Base-by-base conservation (phyloP, 257 asterid species). In the Leptodermis oblonga region DNA sequence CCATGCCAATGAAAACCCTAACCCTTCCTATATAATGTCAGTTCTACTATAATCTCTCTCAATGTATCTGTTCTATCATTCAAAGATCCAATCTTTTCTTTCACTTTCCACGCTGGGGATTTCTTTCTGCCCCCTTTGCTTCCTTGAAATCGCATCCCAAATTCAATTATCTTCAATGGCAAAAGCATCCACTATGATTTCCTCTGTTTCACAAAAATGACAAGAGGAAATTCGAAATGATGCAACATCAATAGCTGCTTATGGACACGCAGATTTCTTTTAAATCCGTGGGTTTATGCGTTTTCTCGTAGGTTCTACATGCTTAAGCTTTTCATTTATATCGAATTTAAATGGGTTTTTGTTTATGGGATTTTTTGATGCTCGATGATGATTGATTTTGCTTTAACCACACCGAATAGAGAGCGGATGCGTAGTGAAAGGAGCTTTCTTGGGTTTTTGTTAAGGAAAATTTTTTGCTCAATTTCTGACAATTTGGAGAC, bases 321-420 rank as follows among this genome's bases (percentile, higher is more conserved):
- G 43, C 1, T 23, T 33, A 2, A 0, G 20, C 0, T 8, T 7
- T 18, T 1, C 23, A 6, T 8, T 39, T 49, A 18, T 3, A 3
- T 4, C 12, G 20, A 34, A 8, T 65, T 17, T 37, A 1, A 0
- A 4, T 41, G 15, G 17, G 49, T 20, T 4, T 22, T 17, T 7
- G 54, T 17, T 4, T 36, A 8, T 30, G 43, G 17, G 51, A 13
- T 52, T 49, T 36, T 15, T 41, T 31, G 41, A n/a, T 70, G 89
- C 88, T 85, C 90, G 73, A 73, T 89, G 96, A 83, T 85, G 96
- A 86, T 83, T 77, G 74, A 63, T 67, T 80, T 83, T 85, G 93
- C 96, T 88, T 86, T 88, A 88, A 88, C 96, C 96, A 88, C 93
- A 85, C 96, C 76, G 96, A 88, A 79, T 67, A 71, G 83, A 73